Evolutionary conservation across 768 basidiomycete genomes (phyloP), one percentile per base, ranked within the genome.

Genomic region (Trametes gibbosa): DNA sequence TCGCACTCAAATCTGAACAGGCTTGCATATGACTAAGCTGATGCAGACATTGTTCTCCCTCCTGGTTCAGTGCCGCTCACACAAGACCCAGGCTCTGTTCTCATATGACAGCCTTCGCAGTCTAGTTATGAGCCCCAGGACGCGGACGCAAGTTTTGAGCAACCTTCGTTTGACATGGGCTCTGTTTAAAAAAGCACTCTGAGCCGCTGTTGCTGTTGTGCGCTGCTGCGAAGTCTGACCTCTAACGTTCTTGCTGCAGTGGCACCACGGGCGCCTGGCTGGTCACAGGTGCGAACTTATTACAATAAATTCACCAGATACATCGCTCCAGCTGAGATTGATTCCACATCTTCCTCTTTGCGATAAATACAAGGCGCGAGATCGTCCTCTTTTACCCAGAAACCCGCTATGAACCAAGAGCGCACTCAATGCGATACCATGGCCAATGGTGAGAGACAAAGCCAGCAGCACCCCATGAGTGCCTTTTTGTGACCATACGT

Each of bases 31-130:
- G 60, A 61, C 60, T 61, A 61, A 61, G 54, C 60, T 13, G 42
- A 24, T 46, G 29, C 53, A 61, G 53, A 56, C 60, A 61, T 61
- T 61, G 59, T 61, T 56, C 59, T 53, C 55, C 47, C 7, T 40
- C 48, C 50, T 55, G 29, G 54, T 46, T 21, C 53, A 29, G 19
- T 42, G 24, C 53, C 53, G 53, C 53, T 56, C 55, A 41, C 53
- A 61, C 59, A 50, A 61, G 59, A 56, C 59, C 32, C 35, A 48
- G 35, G 59, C 34, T 25, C 34, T 34, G 59, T 41, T 27, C 45
- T 41, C 9, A 42, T 47, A 41, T 19, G 35, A 39, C n/a, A 17
- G 27, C 5, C 25, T 32, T 13, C 43, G 34, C 45, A 35, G 5
- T 6, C 19, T 32, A 42, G 43, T 37, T 51, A 50, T 50, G 45